These are phyloP conservation scores for Bruguiera parviflora DNA, from an alignment of 345 rosid species.

Conservation along the genomic window DNA sequence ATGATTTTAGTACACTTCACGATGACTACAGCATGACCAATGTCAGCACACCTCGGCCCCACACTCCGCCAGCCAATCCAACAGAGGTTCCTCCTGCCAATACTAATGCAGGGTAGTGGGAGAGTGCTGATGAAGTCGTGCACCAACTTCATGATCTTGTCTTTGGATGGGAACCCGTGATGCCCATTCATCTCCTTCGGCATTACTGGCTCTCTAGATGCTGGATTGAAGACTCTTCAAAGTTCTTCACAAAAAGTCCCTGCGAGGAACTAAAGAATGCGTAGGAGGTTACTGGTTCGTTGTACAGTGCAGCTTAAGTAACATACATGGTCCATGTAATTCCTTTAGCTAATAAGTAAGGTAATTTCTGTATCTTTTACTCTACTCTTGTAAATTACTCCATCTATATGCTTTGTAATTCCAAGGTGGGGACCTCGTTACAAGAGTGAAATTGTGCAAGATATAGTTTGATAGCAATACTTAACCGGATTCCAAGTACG, in stretches of 20 bases:
- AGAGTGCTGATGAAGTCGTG: not conserved
- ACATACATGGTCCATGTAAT: slow-evolving; percentile 5
- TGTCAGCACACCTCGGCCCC: slow-evolving; percentile 45
- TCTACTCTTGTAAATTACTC: slow-evolving; percentile 29
- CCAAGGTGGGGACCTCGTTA: not conserved
- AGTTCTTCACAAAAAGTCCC: slow-evolving; percentile 5
- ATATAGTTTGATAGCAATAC: slow-evolving; percentile 15
- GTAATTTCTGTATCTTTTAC: slow-evolving; percentile 8
- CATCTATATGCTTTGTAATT: slow-evolving; percentile 3
- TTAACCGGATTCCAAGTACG: not conserved
- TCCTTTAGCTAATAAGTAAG: slow-evolving; percentile 20
- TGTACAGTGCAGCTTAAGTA: slow-evolving; percentile 30
- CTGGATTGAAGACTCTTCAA: slow-evolving; percentile 7
- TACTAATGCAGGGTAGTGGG: slow-evolving; percentile 31
- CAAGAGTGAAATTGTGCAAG: slow-evolving; percentile 5
- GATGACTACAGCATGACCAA: slow-evolving; percentile 39
- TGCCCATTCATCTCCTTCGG: slow-evolving; percentile 2
- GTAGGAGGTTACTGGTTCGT: slow-evolving; percentile 15
- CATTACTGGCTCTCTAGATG: not conserved
- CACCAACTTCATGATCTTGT: not conserved
- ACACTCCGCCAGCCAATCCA: slow-evolving; percentile 51
- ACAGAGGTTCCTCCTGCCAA: slow-evolving; percentile 38
- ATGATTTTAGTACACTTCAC: slow-evolving; percentile 37
- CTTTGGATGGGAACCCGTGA: slow-evolving; percentile 7
- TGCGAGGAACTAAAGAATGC: slow-evolving; percentile 5